Conservation (phyloP, 805 yeast genomes). For the Saturnispora kantuleensis region DNA sequence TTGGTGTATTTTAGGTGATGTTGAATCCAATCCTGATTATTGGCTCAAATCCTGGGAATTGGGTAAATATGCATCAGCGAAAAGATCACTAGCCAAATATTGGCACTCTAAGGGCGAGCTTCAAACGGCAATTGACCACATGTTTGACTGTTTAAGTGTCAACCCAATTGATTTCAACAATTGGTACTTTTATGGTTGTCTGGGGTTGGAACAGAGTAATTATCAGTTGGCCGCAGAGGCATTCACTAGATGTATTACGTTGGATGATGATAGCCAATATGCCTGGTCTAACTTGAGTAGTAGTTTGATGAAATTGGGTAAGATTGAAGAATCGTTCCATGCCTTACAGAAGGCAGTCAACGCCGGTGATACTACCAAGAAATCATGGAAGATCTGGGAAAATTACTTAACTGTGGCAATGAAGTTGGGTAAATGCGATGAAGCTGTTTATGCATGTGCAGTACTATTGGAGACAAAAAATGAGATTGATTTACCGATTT, state of each 20-base stretch:
- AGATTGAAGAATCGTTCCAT: constrained; percentile 67
- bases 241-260: constrained; percentile 78
- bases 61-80: constrained; percentile 77
- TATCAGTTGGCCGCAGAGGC: constrained; percentile 82
- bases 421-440: constrained; percentile 79
- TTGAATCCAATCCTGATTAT: constrained; percentile 58
- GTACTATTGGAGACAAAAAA: constrained; percentile 49
- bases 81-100: constrained; percentile 68
- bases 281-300: constrained; percentile 92
- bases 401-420: constrained; percentile 77
- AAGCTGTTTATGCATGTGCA: constrained; percentile 67
- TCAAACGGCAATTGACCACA: constrained; percentile 47
- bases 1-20: constrained; percentile 75
- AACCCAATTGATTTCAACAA: constrained; percentile 70
- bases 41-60: constrained; percentile 87
- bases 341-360: constrained; percentile 77
- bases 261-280: constrained; percentile 70
- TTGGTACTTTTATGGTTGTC: constrained; percentile 89
- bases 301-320: constrained; percentile 54
- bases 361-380: constrained; percentile 51
- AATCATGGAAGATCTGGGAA: constrained; percentile 87
- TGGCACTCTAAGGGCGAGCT: constrained; percentile 48
- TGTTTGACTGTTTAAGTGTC: constrained; percentile 62
- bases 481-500: constrained; percentile 63
- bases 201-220: constrained; percentile 65